Evolutionary conservation across 345 rosid species (phyloP).

Genomic region (Kandelia obovata): DNA sequence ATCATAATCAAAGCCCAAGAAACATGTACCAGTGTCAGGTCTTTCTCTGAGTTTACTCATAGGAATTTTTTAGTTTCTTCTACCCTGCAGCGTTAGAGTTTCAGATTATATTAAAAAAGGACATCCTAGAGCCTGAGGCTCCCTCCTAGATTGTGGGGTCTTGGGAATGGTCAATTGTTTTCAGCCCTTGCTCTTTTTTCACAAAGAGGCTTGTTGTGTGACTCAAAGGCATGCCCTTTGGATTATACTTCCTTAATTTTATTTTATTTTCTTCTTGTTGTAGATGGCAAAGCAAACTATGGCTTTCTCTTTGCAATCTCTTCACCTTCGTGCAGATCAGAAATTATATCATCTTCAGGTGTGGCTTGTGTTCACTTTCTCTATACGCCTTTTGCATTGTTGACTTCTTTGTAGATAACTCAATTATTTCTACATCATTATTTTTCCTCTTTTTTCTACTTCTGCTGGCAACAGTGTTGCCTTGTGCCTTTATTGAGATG

Average conservation of each 20-base stretch:
- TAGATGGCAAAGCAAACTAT: constrained; percentile 99
- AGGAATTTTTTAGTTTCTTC: not conserved
- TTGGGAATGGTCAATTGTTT: too few species aligned
- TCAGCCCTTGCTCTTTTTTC: too few species aligned
- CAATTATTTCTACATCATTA: too few species aligned
- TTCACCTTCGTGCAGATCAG: constrained; percentile 83
- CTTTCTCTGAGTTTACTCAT: constrained; percentile 7
- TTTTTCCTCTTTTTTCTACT: too few species aligned
- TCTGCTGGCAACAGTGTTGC: too few species aligned
- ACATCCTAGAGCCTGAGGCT: too few species aligned
- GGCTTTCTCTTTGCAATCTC: constrained; percentile 86
- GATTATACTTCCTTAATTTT: not conserved
- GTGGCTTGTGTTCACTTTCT: not conserved
- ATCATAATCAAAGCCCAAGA: constrained; percentile 98
- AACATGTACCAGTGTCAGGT: constrained; percentile 99
- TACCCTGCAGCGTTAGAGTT: too few species aligned
- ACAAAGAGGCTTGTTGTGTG: too few species aligned
- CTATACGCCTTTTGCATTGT: not conserved
- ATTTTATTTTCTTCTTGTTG: not conserved
- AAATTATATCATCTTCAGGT: constrained; percentile 98
- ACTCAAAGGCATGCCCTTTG: constrained; percentile 10
- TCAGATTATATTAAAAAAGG: too few species aligned
- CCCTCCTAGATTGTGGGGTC: too few species aligned
- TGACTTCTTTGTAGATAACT: not conserved
- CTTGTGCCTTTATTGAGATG: too few species aligned